phyloP scores from a whole-genome alignment of 495 filamentous ascomycete genomes.

The Neurospora discreta region DNA sequence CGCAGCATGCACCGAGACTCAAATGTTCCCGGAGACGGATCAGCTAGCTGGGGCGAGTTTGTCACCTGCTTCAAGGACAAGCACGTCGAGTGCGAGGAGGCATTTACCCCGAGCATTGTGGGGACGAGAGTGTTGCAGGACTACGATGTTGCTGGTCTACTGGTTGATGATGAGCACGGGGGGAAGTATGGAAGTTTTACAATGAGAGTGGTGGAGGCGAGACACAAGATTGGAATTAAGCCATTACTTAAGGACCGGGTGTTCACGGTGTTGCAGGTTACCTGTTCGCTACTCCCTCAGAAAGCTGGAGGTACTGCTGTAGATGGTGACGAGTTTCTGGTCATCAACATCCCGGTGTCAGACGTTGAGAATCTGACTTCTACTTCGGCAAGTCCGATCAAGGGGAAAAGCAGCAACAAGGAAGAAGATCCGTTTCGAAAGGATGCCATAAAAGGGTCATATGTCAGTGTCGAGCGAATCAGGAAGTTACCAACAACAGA shows the following conservation, averaged over 20 bases:
- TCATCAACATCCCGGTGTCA: slow-evolving; percentile 43
- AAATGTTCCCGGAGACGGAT: slow-evolving; percentile 31
- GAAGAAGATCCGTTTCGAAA: slow-evolving; percentile 1
- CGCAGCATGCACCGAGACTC: slow-evolving; percentile 50
- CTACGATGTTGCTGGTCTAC: slow-evolving; percentile 18
- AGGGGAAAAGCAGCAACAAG: slow-evolving; percentile 14
- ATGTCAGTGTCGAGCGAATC: slow-evolving; percentile 53
- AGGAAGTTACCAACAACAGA: slow-evolving; percentile 15
- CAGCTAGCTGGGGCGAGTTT: slow-evolving; percentile 59
- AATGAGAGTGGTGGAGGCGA: slow-evolving; percentile 40
- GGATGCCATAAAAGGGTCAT: slow-evolving; percentile 40
- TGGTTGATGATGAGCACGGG: slow-evolving; percentile 17
- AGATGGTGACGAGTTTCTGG: slow-evolving; percentile 33
- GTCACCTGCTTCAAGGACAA: slow-evolving; percentile 42
- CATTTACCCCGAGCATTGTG: slow-evolving; percentile 61
- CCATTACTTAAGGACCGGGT: slow-evolving; percentile 42
- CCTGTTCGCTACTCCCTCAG: slow-evolving; percentile 8
- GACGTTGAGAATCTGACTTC: slow-evolving; percentile 18
- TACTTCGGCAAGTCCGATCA: slow-evolving; percentile 21
- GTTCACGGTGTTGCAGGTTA: slow-evolving; percentile 43
- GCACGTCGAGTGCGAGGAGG: slow-evolving; percentile 57
- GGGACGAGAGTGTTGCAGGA: slow-evolving; percentile 45
- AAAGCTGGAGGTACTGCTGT: not conserved
- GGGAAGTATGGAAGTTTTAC: slow-evolving; percentile 37
- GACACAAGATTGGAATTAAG: slow-evolving; percentile 33